phyloP scores from a whole-genome alignment of 768 basidiomycete species.

The Collybiopsis confluens region DNA sequence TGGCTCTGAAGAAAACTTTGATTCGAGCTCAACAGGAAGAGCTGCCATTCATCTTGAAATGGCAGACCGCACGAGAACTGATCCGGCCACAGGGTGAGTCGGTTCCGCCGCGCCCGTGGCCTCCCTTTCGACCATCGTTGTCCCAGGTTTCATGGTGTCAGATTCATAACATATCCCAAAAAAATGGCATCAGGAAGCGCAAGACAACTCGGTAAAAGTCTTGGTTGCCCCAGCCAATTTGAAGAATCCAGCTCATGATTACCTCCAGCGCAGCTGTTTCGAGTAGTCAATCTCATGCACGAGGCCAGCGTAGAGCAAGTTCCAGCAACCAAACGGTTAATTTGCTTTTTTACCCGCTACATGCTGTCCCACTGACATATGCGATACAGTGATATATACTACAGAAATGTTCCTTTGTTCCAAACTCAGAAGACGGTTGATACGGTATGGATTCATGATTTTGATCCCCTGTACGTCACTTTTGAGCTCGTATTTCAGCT shows the following conservation, averaged over 20 bases:
- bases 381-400: slow-evolving; percentile 72
- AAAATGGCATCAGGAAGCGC: slow-evolving; percentile 31
- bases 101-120: background rate
- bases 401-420: slow-evolving; percentile 80
- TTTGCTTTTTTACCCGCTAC: slow-evolving; percentile 9
- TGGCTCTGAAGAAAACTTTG: background rate
- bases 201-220: slow-evolving; percentile 34
- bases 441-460: slow-evolving; percentile 36
- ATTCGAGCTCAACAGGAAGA: background rate
- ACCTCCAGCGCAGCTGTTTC: slow-evolving; percentile 60
- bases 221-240: background rate
- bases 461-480: background rate
- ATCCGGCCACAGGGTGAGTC: slow-evolving; percentile 1
- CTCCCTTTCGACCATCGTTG: background rate
- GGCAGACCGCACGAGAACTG: slow-evolving; percentile 3
- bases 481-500: slow-evolving; percentile 40
- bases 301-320: slow-evolving; percentile 53
- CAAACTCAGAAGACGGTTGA: slow-evolving; percentile 76
- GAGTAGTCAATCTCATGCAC: slow-evolving; percentile 64
- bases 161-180: slow-evolving; percentile 33
- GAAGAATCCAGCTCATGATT: slow-evolving; percentile 1
- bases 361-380: background rate
- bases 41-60: background rate
- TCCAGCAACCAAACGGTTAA: slow-evolving; percentile 66
- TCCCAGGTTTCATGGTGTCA: slow-evolving; percentile 16